phyloP scores from a whole-genome alignment of 805 yeast genomes.

The Suhomyces faveliae region DNA sequence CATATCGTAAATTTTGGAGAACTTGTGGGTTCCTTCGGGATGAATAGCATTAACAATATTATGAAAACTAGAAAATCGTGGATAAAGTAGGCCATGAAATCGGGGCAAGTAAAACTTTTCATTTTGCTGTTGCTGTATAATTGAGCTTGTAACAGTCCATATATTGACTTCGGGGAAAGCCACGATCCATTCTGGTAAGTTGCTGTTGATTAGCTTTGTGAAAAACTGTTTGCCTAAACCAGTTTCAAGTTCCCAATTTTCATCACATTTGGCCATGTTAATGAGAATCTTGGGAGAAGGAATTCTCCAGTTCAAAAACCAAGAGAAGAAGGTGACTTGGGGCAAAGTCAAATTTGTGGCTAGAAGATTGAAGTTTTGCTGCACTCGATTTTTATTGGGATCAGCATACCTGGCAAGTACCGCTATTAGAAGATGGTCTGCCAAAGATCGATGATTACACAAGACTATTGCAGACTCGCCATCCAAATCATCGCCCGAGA shows the following conservation, averaged over 20 bases:
- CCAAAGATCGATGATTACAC: conserved; percentile 66
- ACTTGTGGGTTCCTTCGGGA: conserved; percentile 28
- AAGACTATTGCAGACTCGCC: conserved; percentile 38
- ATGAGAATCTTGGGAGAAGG: conserved; percentile 52
- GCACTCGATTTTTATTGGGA: conserved; percentile 11
- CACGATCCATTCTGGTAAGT: conserved; percentile 58
- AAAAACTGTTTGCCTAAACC: conserved; percentile 36
- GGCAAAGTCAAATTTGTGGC: conserved; percentile 32
- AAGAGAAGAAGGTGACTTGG: conserved; percentile 58
- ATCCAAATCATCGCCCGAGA: conserved; percentile 43
- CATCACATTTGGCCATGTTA: conserved; percentile 57
- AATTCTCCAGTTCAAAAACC: conserved; percentile 65
- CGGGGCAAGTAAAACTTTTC: conserved; percentile 59
- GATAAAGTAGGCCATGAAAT: conserved; percentile 66
- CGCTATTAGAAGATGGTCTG: conserved; percentile 60
- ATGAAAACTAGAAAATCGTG: conserved; percentile 63
- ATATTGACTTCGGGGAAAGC: conserved; percentile 86
- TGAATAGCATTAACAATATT: conserved; percentile 47
- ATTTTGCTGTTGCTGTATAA: conserved; percentile 54
- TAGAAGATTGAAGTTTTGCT: background rate
- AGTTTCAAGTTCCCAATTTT: conserved; percentile 61
- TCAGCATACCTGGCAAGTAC: conserved; percentile 35
- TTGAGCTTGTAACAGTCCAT: conserved; percentile 47
- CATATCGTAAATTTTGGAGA: conserved; percentile 52
- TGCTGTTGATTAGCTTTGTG: conserved; percentile 33